phyloP scores from a whole-genome alignment of 2,329 filamentous ascomycete genomes.

The Fusarium sulawesiense region DNA sequence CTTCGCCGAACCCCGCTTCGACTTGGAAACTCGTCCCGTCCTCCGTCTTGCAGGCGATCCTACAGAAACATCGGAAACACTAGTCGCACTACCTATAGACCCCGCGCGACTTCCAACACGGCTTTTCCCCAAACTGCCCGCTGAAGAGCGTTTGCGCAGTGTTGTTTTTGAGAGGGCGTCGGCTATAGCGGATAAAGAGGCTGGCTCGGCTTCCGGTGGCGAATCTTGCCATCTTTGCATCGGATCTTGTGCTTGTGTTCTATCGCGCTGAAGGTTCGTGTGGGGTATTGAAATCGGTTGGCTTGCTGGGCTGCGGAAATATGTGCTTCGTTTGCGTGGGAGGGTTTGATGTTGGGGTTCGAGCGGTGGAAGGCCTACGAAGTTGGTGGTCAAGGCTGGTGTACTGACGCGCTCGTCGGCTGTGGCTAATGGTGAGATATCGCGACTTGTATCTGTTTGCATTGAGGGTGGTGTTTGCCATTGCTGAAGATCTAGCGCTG shows the following conservation, averaged over 20 bases:
- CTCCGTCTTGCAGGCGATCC: constrained; percentile 5
- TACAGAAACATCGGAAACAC: constrained; percentile 27
- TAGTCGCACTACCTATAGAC: constrained; percentile 36
- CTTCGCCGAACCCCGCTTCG: constrained; percentile 6
- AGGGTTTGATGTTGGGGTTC: constrained; percentile 9
- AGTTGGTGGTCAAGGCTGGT: not conserved
- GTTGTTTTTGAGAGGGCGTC: constrained; percentile 26
- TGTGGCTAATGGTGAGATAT: not conserved
- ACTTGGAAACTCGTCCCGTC: constrained; percentile 19
- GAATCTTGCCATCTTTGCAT: constrained; percentile 44
- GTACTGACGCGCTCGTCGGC: not conserved
- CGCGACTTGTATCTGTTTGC: not conserved
- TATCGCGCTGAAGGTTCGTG: not conserved
- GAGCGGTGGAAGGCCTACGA: not conserved
- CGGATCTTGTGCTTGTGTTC: constrained; percentile 11
- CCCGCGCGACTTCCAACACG: constrained; percentile 22
- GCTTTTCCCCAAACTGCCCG: constrained; percentile 20
- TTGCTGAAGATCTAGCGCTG: not conserved
- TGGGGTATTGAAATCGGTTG: constrained; percentile 24
- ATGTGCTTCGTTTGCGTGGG: constrained; percentile 24
- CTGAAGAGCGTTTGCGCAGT: constrained; percentile 16
- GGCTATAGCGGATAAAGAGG: constrained; percentile 36
- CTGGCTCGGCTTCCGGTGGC: constrained; percentile 38
- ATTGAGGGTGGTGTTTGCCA: not conserved
- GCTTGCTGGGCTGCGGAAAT: constrained; percentile 3